Percentiles rank a stretch among this genome's conserved stretches.
Conservation (phyloP, 1,139 yeast species). For the Kodamaea derodonti region DNA sequence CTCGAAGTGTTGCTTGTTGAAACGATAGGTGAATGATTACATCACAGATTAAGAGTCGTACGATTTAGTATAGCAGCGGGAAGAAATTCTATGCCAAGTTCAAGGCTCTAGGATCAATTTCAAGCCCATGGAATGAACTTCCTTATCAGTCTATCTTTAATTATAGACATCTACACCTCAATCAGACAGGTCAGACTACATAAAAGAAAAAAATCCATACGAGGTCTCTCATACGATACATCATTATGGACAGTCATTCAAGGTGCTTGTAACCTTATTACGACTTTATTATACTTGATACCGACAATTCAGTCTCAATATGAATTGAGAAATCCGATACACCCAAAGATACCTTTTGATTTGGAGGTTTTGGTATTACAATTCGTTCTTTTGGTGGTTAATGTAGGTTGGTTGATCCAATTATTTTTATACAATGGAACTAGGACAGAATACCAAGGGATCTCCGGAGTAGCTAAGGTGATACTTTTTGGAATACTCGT, state of each 20-base stretch:
- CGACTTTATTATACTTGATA: conserved; percentile 15
- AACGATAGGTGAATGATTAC: no score
- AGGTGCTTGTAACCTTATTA: conserved; percentile 9
- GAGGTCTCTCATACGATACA: conserved; percentile 29
- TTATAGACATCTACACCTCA: conserved; percentile 2
- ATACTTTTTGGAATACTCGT: conserved; percentile 6
- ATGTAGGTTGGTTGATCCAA: conserved; percentile 10
- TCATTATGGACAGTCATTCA: conserved; percentile 14
- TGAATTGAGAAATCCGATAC: conserved; percentile 16
- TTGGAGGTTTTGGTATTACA: conserved; percentile 13
- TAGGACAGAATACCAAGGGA: conserved; percentile 15
- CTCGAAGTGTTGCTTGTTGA: no score
- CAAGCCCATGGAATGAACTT: no score
- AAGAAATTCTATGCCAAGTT: no score
- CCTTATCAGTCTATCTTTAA: background rate
- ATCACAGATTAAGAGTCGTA: no score
- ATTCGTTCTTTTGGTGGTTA: conserved; percentile 9
- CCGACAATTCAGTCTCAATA: conserved; percentile 13
- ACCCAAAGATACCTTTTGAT: conserved; percentile 12
- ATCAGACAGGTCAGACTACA: conserved; percentile 17
- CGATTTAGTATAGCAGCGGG: no score
- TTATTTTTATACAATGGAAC: conserved; percentile 3
- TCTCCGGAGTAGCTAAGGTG: conserved; percentile 15
- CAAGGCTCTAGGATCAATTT: no score
- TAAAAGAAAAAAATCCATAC: conserved; percentile 19